Evolutionary conservation across 495 filamentous ascomycete genomes (phyloP), one percentile per base, ranked within the genome.

Genomic region (Neurospora hispaniola): DNA sequence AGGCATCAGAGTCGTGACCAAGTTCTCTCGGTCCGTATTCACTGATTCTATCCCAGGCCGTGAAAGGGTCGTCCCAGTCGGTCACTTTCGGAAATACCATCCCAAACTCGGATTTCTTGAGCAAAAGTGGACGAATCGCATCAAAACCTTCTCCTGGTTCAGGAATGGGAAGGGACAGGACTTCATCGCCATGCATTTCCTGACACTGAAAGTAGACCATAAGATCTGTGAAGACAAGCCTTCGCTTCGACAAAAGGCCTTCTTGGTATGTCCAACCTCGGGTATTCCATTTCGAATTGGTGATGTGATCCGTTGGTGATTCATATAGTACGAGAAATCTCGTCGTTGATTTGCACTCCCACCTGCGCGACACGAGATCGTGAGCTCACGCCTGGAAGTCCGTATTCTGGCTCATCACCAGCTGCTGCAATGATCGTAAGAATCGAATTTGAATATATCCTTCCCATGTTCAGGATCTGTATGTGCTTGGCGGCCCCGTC

Each of bases 241-340:
- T 23, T 0, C 82, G 76, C 18, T 71, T 71, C 0, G 82, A 78
- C 11, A 85, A 73, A 0, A 81, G 39, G 1, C 70, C 80, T 73
- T 85, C 83, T 70, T 85, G 83, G 72, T 76, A 85, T 3, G 82
- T 85, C 83, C 83, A 85, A 3, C 78, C 84, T 38, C 83, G 71
- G 3, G 75, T 80, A 4, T 44, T 41, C 83, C 81, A 84, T 31
- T 71, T 76, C 0, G 78, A 79, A 0, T 70, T 46, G 16, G 3
- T 0, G 44, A 83, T 75, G 16, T 59, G 35, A 38, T 1, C 27
- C 16, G 2, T 2, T 38, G 71, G 75, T 0, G 54, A 8, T n/a
- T 73, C 5, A 18, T 62, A 62, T 5, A 62, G 23, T 0, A 62
- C 12, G 3, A 62, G 48, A 62, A 5, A 31, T 14, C 12, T 62